Evolutionary conservation across 352 stramenopile genomes (phyloP).

Genomic region (Globisporangium paroecandrum): DNA sequence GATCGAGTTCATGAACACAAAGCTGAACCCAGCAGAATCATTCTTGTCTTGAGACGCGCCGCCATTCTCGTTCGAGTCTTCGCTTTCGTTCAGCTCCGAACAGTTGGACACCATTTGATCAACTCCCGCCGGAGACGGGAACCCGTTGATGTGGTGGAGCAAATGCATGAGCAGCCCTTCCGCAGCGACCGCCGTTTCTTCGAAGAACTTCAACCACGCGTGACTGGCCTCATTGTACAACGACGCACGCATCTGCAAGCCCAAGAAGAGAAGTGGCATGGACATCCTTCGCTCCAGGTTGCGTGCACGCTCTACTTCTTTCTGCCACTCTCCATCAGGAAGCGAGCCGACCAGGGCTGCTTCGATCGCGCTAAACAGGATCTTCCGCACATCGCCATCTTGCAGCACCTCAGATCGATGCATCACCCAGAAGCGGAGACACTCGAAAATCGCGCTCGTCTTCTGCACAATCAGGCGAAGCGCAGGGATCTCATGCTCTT

Average conservation of each 20-base stretch:
- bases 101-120: slow-evolving; percentile 85
- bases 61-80: slow-evolving; percentile 27
- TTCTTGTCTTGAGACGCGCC: slow-evolving; percentile 21
- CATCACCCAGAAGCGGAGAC: slow-evolving; percentile 85
- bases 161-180: slow-evolving; percentile 84
- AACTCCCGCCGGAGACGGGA: slow-evolving; percentile 75
- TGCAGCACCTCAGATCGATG: slow-evolving; percentile 66
- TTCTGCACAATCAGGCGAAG: slow-evolving; percentile 80
- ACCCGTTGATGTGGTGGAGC: slow-evolving; percentile 83
- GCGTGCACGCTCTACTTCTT: slow-evolving; percentile 69
- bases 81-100: slow-evolving; percentile 55
- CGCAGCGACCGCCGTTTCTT: slow-evolving; percentile 78
- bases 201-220: slow-evolving; percentile 77
- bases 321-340: slow-evolving; percentile 77
- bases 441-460: slow-evolving; percentile 83
- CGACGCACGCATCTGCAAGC: slow-evolving; percentile 80
- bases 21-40: slow-evolving; percentile 52
- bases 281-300: slow-evolving; percentile 64
- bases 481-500: slow-evolving; percentile 63
- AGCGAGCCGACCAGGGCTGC: slow-evolving; percentile 79
- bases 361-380: slow-evolving; percentile 84
- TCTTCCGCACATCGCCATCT: slow-evolving; percentile 76
- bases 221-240: slow-evolving; percentile 69
- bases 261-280: slow-evolving; percentile 81
- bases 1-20: slow-evolving; percentile 88